Percentiles rank a stretch among this genome's conserved stretches.
Evolutionary conservation across 108 stramenopile genomes (phyloP).

Genomic region (Skeletonema tropicum): DNA sequence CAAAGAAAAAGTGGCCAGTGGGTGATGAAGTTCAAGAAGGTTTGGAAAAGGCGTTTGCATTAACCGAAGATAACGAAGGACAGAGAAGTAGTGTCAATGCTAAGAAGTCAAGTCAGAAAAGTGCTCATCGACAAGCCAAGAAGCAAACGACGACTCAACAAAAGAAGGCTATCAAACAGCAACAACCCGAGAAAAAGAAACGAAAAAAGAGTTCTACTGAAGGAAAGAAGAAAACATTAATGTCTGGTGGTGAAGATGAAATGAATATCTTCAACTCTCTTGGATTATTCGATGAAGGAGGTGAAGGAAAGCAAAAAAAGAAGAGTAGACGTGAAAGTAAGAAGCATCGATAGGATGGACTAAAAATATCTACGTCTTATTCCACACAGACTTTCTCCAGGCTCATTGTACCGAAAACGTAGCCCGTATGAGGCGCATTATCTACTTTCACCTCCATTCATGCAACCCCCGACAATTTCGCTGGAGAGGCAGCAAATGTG

Average conservation of each 20-base stretch:
- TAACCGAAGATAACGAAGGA: conserved; percentile 13
- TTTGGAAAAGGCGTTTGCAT: conserved; percentile 58
- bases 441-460: no score
- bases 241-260: conserved; percentile 40
- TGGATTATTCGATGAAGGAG: conserved; percentile 12
- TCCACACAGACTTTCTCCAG: no score
- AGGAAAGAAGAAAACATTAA: conserved; percentile 22
- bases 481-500: no score
- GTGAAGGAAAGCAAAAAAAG: neutral
- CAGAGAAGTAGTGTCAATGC: neutral
- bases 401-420: no score
- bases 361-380: no score
- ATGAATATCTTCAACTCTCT: conserved; percentile 44
- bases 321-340: no score
- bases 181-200: neutral
- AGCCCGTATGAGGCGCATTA: no score
- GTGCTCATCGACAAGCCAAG: neutral
- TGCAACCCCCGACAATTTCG: no score
- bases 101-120: conserved; percentile 1
- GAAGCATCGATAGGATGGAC: neutral
- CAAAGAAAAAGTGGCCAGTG: conserved; percentile 57
- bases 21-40: conserved; percentile 19
- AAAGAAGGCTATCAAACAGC: neutral
- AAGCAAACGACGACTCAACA: neutral
- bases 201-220: neutral